Evolutionary conservation across 352 stramenopile species (phyloP).

Genomic region (Pythium aquatile): DNA sequence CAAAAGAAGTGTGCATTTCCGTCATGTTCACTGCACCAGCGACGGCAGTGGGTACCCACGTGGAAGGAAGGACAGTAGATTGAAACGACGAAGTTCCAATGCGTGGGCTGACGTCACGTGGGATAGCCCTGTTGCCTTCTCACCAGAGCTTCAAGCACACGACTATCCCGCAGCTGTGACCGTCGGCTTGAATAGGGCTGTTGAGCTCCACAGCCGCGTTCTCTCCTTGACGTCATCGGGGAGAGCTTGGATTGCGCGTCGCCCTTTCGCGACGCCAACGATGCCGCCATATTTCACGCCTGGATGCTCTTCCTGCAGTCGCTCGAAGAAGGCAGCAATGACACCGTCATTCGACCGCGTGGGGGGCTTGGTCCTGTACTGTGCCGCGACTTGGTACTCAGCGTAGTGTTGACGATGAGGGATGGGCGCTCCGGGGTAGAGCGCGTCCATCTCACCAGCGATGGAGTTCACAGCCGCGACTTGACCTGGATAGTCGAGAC

Average conservation of each 20-base stretch:
- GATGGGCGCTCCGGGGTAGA: background rate
- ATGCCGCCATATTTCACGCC: background rate
- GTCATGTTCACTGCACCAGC: too few species aligned
- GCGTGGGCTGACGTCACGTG: background rate
- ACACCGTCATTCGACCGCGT: background rate
- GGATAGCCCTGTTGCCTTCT: background rate
- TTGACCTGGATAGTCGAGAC: background rate
- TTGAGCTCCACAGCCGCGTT: background rate
- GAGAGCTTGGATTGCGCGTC: background rate
- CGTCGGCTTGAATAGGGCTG: background rate
- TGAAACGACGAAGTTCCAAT: background rate
- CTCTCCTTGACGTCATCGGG: background rate
- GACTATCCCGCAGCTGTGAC: background rate
- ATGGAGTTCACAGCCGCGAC: background rate
- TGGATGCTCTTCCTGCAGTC: background rate
- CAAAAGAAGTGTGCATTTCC: too few species aligned
- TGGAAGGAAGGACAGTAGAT: background rate
- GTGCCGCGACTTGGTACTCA: background rate
- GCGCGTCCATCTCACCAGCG: background rate
- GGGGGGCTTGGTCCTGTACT: background rate
- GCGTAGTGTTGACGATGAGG: background rate
- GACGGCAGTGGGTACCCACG: too few species aligned
- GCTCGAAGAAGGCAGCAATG: background rate
- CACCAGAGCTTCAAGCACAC: constrained; percentile 4
- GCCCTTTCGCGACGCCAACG: background rate